phyloP scores from a whole-genome alignment of 83 land plant species.

The Diphasiastrum complanatum region DNA sequence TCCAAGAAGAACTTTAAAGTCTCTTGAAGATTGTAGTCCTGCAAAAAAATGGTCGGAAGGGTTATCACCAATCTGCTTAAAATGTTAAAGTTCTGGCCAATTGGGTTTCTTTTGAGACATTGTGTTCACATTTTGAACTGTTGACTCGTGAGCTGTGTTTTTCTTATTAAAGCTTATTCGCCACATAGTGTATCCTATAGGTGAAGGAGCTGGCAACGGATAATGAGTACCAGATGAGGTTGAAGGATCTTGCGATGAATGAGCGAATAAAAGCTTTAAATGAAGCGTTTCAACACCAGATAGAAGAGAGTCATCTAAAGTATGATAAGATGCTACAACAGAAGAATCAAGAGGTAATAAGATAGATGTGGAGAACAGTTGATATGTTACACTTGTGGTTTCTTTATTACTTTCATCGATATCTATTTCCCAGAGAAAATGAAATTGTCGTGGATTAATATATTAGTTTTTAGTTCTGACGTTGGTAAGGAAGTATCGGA shows the following conservation, averaged over 20 bases:
- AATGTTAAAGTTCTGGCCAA: too few species aligned
- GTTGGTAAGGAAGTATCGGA: too few species aligned
- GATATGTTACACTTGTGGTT: too few species aligned
- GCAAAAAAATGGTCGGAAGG: too few species aligned
- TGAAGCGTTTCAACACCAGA: slow-evolving; percentile 13
- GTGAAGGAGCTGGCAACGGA: slow-evolving; percentile 24
- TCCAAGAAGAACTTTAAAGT: too few species aligned
- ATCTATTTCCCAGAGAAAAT: too few species aligned
- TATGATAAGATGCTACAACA: slow-evolving; percentile 31
- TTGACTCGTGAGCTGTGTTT: background rate
- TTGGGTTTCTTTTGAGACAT: too few species aligned
- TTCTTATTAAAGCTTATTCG: background rate
- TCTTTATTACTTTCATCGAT: too few species aligned
- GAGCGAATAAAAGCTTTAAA: slow-evolving; percentile 24
- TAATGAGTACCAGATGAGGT: slow-evolving; percentile 33
- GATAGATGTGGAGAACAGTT: background rate
- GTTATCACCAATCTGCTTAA: too few species aligned
- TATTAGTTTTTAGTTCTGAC: too few species aligned
- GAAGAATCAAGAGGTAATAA: slow-evolving; percentile 32
- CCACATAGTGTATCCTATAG: background rate
- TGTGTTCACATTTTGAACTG: background rate
- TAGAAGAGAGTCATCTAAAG: slow-evolving; percentile 21
- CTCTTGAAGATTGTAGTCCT: too few species aligned
- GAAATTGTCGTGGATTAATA: too few species aligned
- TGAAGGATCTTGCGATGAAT: slow-evolving; percentile 26